Percentiles rank a stretch among this genome's conserved stretches.
Evolutionary conservation across 345 rosid species (phyloP).

Genomic region (Corchorus capsularis): DNA sequence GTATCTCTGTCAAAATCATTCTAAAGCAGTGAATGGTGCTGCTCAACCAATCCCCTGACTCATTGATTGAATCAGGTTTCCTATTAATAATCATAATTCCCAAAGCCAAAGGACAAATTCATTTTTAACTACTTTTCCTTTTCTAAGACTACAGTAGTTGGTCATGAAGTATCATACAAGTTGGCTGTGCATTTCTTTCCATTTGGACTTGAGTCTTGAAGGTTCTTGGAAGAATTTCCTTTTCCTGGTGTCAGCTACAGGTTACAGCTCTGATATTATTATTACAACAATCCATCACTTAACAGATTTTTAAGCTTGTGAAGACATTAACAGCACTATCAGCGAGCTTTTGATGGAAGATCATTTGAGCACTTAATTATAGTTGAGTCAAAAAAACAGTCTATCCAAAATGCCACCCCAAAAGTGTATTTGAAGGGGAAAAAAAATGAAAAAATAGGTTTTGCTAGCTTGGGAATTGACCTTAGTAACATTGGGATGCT

Average conservation of each 20-base stretch:
- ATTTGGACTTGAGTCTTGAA: not conserved
- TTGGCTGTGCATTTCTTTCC: not conserved
- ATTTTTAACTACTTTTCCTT: not conserved
- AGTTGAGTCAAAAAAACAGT: not conserved
- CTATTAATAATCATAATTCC: not conserved
- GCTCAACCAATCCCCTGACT: not conserved
- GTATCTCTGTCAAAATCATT: not conserved
- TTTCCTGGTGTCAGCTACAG: not conserved
- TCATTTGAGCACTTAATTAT: not conserved
- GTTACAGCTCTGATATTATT: not conserved
- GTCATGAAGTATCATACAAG: not conserved
- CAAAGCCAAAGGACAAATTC: not conserved
- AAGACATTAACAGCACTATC: conserved; percentile 7
- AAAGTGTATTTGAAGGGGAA: conserved; percentile 6
- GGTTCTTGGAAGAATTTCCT: not conserved
- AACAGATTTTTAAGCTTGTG: not conserved
- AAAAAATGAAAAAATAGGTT: not conserved
- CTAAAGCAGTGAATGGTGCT: not conserved
- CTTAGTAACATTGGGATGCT: conserved; percentile 99
- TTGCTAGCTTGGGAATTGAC: conserved; percentile 35
- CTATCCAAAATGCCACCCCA: not conserved
- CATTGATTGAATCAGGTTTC: not conserved
- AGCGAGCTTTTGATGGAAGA: not conserved
- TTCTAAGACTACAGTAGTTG: not conserved
- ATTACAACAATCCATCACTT: not conserved